A percentile compares a stretch with the other conserved stretches of the same genome.
These are phyloP conservation scores for Epichloe gansuensis DNA, from an alignment of 2,329 filamentous ascomycete species.

Conservation along the genomic window DNA sequence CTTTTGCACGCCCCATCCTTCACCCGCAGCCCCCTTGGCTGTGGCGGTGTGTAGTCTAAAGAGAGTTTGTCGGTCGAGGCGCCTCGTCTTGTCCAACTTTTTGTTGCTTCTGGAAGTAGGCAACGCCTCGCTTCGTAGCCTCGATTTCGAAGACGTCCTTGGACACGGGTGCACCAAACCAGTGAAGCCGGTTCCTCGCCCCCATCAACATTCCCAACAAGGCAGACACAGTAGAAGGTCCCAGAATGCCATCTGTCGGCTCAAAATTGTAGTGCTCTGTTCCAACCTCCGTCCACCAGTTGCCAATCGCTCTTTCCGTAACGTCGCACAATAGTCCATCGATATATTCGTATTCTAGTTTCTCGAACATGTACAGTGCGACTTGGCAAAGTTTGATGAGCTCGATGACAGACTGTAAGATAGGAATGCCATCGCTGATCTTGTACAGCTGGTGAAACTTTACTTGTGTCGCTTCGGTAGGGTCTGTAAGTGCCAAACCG, in stretches of 20 bases:
- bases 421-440: constrained; percentile 68
- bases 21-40: constrained; percentile 77
- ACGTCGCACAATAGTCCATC: constrained; percentile 89
- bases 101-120: constrained; percentile 79
- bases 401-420: constrained; percentile 71
- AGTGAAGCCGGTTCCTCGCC: constrained; percentile 77
- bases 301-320: constrained; percentile 77
- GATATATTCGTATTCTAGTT: constrained; percentile 76
- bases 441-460: constrained; percentile 90
- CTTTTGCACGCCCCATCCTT: constrained; percentile 84
- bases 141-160: constrained; percentile 90
- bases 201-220: constrained; percentile 81
- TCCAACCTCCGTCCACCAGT: constrained; percentile 95
- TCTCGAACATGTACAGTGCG: constrained; percentile 76
- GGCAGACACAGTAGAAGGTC: constrained; percentile 81
- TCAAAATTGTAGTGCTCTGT: constrained; percentile 87
- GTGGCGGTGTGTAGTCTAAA: constrained; percentile 72
- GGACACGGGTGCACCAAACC: constrained; percentile 67
- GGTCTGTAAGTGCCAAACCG: constrained; percentile 67
- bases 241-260: constrained; percentile 82
- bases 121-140: constrained; percentile 70
- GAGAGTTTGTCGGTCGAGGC: constrained; percentile 73
- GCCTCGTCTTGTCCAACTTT: constrained; percentile 69
- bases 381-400: constrained; percentile 86
- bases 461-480: constrained; percentile 69